phyloP scores from a whole-genome alignment of 148 eudicot genomes.

The Simmondsia chinensis region DNA sequence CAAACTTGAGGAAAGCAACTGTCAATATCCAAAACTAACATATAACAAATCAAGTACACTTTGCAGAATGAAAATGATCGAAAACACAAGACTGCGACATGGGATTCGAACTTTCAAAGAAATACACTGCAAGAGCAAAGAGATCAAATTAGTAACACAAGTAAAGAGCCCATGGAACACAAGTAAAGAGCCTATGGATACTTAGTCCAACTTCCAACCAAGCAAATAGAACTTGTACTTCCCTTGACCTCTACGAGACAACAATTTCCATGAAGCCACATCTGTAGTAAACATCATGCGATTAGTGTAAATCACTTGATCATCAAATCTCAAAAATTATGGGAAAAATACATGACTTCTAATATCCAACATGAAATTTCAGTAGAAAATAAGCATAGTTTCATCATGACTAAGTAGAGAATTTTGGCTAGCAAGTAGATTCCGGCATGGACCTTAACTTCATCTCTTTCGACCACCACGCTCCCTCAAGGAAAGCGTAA shows the following conservation, averaged over 20 bases:
- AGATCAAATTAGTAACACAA: too few species aligned
- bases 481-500: conserved; percentile 66
- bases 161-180: too few species aligned
- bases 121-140: too few species aligned
- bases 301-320: conserved; percentile 11
- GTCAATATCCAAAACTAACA: too few species aligned
- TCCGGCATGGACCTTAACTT: conserved; percentile 31
- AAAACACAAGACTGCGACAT: too few species aligned
- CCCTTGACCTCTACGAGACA: conserved; percentile 18
- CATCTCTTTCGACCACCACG: conserved; percentile 85
- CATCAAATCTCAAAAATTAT: conserved; percentile 6
- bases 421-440: conserved; percentile 11
- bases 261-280: conserved; percentile 17
- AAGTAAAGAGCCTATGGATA: too few species aligned
- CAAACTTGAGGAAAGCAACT: too few species aligned
- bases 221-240: conserved; percentile 10
- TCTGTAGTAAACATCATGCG: conserved; percentile 24
- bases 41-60: too few species aligned
- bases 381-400: conserved; percentile 9
- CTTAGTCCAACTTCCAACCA: too few species aligned
- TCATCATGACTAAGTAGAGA: conserved; percentile 12
- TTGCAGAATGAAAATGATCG: too few species aligned
- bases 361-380: conserved; percentile 18
- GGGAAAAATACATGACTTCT: conserved; percentile 18
- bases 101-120: too few species aligned